Evolutionary conservation across 495 filamentous ascomycete species (phyloP).

Genomic region (Aspergillus funiculosus): DNA sequence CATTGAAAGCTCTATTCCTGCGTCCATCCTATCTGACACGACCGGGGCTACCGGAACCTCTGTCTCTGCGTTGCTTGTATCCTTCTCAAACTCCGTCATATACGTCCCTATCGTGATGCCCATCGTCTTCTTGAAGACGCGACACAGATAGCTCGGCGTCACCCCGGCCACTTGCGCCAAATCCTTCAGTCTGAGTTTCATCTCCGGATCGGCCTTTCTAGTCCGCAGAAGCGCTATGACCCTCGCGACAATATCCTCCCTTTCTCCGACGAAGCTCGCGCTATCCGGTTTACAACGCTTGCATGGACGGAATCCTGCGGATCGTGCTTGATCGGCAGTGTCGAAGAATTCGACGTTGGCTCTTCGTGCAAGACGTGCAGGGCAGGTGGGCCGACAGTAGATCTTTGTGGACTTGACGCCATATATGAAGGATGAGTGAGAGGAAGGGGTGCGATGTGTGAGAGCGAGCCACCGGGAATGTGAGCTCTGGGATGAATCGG

Average conservation of each 20-base stretch:
- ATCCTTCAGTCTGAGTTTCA: conserved; percentile 3
- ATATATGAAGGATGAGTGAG: conserved; percentile 41
- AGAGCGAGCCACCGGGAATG: not conserved
- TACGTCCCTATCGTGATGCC: conserved; percentile 13
- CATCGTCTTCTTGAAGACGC: conserved; percentile 18
- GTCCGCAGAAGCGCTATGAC: not conserved
- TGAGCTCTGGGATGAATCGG: not conserved
- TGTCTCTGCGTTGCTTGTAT: not conserved
- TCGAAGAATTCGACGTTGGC: conserved; percentile 49
- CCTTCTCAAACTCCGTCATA: conserved; percentile 14
- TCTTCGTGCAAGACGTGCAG: conserved; percentile 48
- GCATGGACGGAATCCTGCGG: conserved; percentile 47
- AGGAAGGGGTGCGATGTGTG: conserved; percentile 8
- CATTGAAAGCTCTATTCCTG: no score
- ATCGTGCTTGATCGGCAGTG: conserved; percentile 38
- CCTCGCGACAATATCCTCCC: conserved; percentile 14
- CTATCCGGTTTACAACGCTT: conserved; percentile 49
- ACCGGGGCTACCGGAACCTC: not conserved
- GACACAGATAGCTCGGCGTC: conserved; percentile 16
- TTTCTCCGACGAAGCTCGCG: conserved; percentile 12
- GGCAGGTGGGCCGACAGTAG: conserved; percentile 51
- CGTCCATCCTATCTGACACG: no score
- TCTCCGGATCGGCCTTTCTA: not conserved
- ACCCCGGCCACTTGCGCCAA: conserved; percentile 14
- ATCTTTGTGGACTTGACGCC: conserved; percentile 51